These are phyloP conservation scores for Pyricularia sp. DNA, from an alignment of 2,329 filamentous ascomycete genomes.

Conservation along the genomic window DNA sequence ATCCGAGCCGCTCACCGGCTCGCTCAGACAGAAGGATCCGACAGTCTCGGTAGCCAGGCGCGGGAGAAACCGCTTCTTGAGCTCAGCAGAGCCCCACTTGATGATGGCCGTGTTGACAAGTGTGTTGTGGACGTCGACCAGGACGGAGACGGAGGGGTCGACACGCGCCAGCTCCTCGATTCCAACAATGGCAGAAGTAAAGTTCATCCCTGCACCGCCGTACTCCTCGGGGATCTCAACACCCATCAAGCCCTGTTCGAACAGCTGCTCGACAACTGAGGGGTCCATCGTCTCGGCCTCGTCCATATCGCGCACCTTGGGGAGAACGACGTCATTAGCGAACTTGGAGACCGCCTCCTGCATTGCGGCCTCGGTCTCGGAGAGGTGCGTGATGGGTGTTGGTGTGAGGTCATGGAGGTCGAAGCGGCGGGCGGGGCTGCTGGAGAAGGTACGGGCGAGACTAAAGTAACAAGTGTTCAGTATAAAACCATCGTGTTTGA, in stretches of 20 bases:
- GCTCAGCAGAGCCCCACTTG: slow-evolving; percentile 68
- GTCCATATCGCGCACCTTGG: slow-evolving; percentile 94
- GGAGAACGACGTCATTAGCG: slow-evolving; percentile 77
- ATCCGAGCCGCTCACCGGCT: slow-evolving; percentile 88
- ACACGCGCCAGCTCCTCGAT: slow-evolving; percentile 94
- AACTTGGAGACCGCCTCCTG: slow-evolving; percentile 85
- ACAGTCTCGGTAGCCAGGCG: slow-evolving; percentile 82
- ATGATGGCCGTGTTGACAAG: slow-evolving; percentile 89
- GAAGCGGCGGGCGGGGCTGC: slow-evolving; percentile 43
- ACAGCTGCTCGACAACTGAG: slow-evolving; percentile 77
- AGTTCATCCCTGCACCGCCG: slow-evolving; percentile 97
- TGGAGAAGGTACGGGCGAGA: slow-evolving; percentile 45
- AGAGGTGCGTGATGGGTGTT: slow-evolving; percentile 87
- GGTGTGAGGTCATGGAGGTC: slow-evolving; percentile 73
- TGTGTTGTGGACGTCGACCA: slow-evolving; percentile 97
- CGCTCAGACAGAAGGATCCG: slow-evolving; percentile 85
- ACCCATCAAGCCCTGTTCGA: slow-evolving; percentile 96
- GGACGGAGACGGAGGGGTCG: slow-evolving; percentile 87
- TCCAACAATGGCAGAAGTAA: slow-evolving; percentile 88
- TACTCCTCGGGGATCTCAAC: slow-evolving; percentile 97
- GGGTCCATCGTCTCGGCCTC: slow-evolving; percentile 94
- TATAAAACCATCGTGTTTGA: neutral
- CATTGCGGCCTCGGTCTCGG: slow-evolving; percentile 85
- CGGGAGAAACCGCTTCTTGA: slow-evolving; percentile 85
- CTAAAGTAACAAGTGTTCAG: slow-evolving; percentile 12